A percentile compares a stretch with the other conserved stretches of the same genome.
Conservation (phyloP, 345 rosid genomes). For the Triadica sebifera region DNA sequence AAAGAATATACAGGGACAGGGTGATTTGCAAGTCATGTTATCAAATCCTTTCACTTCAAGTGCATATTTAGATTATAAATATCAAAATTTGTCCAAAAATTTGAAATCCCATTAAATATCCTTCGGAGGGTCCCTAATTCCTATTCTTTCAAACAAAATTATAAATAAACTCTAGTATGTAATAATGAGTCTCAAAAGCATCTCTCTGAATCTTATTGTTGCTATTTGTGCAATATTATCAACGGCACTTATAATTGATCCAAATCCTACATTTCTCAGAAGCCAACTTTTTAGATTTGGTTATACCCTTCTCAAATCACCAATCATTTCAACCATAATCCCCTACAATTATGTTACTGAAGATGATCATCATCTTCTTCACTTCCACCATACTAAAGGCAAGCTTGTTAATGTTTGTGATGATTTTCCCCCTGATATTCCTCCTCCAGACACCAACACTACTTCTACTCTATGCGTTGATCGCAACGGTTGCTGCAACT, state of each 20-base stretch:
- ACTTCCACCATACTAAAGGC: constrained; percentile 22
- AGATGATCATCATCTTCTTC: background rate
- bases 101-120: too few species aligned
- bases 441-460: constrained; percentile 70
- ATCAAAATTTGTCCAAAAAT: too few species aligned
- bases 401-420: constrained; percentile 53
- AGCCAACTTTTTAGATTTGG: constrained; percentile 14
- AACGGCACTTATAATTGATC: constrained; percentile 30
- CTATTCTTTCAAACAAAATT: too few species aligned
- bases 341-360: background rate
- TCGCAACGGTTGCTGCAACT: constrained; percentile 76
- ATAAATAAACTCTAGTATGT: background rate
- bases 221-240: constrained; percentile 44
- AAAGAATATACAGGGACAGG: constrained; percentile 34
- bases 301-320: constrained; percentile 12
- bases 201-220: constrained; percentile 32
- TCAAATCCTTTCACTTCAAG: constrained; percentile 75
- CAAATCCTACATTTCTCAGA: constrained; percentile 9
- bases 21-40: constrained; percentile 93
- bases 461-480: constrained; percentile 71
- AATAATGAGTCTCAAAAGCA: constrained; percentile 35
- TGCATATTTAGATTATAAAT: constrained; percentile 16
- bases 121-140: too few species aligned
- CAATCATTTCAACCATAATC: constrained; percentile 13
- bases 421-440: constrained; percentile 56